phyloP scores from a whole-genome alignment of 2,329 filamentous ascomycete genomes.

The Zopfia rhizophila region DNA sequence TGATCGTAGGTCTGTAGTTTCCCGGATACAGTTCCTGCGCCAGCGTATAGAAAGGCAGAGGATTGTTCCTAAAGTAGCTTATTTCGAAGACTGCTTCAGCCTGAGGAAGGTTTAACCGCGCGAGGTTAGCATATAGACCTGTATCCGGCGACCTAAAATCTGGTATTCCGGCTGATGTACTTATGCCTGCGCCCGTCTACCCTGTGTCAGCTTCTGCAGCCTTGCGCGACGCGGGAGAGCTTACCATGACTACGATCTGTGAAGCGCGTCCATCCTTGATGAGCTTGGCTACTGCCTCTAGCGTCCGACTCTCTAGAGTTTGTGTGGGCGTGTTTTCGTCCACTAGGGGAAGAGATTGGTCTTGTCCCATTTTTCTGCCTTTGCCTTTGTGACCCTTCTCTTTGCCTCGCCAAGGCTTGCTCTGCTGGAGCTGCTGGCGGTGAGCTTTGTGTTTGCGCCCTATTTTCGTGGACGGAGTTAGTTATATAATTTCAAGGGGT shows the following conservation, averaged over 20 bases:
- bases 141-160: conserved; percentile 95
- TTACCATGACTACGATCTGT: conserved; percentile 82
- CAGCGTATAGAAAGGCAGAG: conserved; percentile 89
- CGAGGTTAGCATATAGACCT: conserved; percentile 92
- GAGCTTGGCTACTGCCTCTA: conserved; percentile 81
- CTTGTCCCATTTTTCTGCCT: conserved; percentile 81
- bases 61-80: conserved; percentile 83
- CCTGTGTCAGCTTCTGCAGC: conserved; percentile 13
- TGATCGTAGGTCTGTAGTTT: conserved; percentile 86
- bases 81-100: conserved; percentile 97
- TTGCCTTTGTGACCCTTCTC: too few relatives aligned
- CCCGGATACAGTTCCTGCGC: conserved; percentile 94
- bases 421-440: conserved; percentile 48
- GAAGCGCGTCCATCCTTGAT: conserved; percentile 75
- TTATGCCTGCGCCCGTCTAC: conserved; percentile 86
- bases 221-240: conserved; percentile 18
- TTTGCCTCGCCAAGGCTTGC: conserved; percentile 39
- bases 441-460: conserved; percentile 61
- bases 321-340: conserved; percentile 71
- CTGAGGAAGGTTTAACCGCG: conserved; percentile 83
- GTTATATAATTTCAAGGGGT: too few relatives aligned
- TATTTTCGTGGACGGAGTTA: too few relatives aligned
- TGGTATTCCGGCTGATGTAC: conserved; percentile 78
- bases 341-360: conserved; percentile 75
- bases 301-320: conserved; percentile 73